These are phyloP conservation scores for Pleoardoris graminearum DNA, from an alignment of 2,329 filamentous ascomycete genomes.

Conservation along the genomic window DNA sequence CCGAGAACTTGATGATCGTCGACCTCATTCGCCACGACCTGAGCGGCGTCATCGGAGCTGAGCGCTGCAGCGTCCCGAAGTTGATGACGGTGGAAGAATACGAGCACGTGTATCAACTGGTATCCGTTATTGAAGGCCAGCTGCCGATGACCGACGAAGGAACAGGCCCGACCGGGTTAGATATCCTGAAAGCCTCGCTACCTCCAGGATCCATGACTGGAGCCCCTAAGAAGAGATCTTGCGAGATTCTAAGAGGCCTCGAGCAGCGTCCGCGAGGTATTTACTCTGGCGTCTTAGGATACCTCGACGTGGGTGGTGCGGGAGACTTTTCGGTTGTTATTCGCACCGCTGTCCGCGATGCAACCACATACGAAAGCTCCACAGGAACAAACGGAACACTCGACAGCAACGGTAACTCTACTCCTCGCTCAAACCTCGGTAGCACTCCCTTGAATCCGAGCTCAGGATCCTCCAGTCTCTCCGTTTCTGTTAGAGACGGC, in stretches of 20 bases:
- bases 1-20: conserved; percentile 95
- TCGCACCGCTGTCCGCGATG: conserved; percentile 66
- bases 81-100: conserved; percentile 86
- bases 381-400: neutral
- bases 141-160: conserved; percentile 1
- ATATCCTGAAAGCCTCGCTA: conserved; percentile 72
- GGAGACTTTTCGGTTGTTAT: conserved; percentile 90
- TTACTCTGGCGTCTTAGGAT: conserved; percentile 84
- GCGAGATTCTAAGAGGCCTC: conserved; percentile 72
- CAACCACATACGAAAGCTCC: conserved; percentile 14
- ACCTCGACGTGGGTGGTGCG: conserved; percentile 76
- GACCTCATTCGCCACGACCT: conserved; percentile 89
- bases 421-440: neutral
- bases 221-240: conserved; percentile 86
- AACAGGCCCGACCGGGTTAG: conserved; percentile 55
- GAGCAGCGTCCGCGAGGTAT: conserved; percentile 70
- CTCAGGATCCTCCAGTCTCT: neutral
- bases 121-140: conserved; percentile 77
- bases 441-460: neutral
- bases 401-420: neutral
- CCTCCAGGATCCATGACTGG: conserved; percentile 94
- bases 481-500: neutral
- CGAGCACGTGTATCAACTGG: conserved; percentile 79
- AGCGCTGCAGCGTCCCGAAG: conserved; percentile 70
- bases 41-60: conserved; percentile 74